A percentile compares a stretch with the other conserved stretches of the same genome.
phyloP scores from a whole-genome alignment of 257 asterid genomes.

The Capsicum pubescens region DNA sequence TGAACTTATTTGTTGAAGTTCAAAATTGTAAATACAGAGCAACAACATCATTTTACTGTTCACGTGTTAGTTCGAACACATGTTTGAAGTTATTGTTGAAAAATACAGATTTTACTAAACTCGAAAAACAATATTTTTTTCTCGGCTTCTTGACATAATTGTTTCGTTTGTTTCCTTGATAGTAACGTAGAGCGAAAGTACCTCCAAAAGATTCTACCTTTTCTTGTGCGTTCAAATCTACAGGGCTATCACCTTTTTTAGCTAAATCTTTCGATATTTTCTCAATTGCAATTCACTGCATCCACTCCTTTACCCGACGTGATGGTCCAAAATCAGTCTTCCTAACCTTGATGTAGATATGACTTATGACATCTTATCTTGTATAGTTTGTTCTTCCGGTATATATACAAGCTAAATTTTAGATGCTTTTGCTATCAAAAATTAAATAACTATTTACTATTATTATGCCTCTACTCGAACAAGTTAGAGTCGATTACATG shows the following conservation, averaged over 20 bases:
- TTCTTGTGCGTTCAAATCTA: no score
- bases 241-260: no score
- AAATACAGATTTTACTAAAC: no score
- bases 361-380: not conserved
- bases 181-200: not conserved
- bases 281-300: no score
- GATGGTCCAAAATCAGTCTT: not conserved
- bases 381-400: not conserved
- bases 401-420: not conserved
- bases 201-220: not conserved
- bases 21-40: no score
- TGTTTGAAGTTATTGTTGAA: no score
- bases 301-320: no score
- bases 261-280: no score
- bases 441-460: not conserved
- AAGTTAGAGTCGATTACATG: no score
- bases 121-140: slow-evolving; percentile 26
- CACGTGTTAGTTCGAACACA: no score
- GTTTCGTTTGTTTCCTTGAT: not conserved
- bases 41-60: no score
- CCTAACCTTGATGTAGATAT: slow-evolving; percentile 15
- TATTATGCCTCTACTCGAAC: not conserved
- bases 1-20: no score
- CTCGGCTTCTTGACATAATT: slow-evolving; percentile 35
- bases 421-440: slow-evolving; percentile 8